These are phyloP conservation scores for Lotmaria passim DNA, from an alignment of 208 protist species.

Conservation along the genomic window DNA sequence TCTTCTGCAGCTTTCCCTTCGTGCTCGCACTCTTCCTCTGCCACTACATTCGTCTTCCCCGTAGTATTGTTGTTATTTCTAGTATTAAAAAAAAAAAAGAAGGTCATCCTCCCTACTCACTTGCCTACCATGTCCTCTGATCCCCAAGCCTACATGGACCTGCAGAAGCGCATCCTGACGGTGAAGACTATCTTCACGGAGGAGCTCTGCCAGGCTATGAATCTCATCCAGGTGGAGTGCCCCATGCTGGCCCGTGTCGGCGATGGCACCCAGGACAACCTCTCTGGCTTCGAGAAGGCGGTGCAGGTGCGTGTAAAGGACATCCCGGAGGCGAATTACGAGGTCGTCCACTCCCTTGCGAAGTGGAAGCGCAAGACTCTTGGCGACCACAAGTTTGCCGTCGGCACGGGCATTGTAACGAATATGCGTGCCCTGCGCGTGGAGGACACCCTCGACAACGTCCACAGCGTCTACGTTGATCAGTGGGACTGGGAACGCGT, in stretches of 20 bases:
- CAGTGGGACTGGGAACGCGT: constrained; percentile 94
- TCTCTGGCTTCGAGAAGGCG: constrained; percentile 88
- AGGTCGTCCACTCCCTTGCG: constrained; percentile 92
- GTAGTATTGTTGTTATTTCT: constrained; percentile 7
- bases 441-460: constrained; percentile 88
- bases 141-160: constrained; percentile 52
- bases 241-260: constrained; percentile 84
- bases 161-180: constrained; percentile 73
- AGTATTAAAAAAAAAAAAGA: constrained; percentile 1
- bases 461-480: constrained; percentile 92
- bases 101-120: background rate
- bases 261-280: constrained; percentile 91
- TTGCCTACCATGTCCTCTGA: constrained; percentile 38
- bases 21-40: no score
- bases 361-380: constrained; percentile 94
- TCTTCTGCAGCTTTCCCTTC: no score
- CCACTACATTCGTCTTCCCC: background rate
- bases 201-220: constrained; percentile 65
- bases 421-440: constrained; percentile 91
- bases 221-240: constrained; percentile 78
- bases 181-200: constrained; percentile 78
- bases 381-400: constrained; percentile 74
- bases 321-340: constrained; percentile 75
- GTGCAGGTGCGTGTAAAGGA: constrained; percentile 85
- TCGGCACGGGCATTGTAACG: constrained; percentile 78